phyloP scores from a whole-genome alignment of 306 rosid genomes.

The Coriaria nepalensis region DNA sequence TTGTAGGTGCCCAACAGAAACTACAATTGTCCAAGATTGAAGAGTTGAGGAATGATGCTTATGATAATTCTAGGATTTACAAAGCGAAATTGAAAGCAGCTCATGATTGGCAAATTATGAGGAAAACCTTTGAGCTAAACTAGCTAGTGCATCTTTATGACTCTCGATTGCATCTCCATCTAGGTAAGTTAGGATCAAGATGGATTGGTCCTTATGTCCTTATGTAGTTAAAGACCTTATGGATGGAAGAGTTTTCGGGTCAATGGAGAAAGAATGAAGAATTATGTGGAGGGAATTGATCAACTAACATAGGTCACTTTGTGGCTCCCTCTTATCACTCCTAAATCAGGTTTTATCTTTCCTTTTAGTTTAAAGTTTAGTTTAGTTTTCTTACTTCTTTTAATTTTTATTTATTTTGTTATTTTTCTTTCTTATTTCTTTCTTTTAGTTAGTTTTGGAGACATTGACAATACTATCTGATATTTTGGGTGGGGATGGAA shows the following conservation, averaged over 20 bases:
- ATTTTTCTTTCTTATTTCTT: too few species aligned
- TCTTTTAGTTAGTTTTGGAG: background rate
- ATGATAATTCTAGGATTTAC: too few species aligned
- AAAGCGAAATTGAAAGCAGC: background rate
- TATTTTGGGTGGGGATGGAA: too few species aligned
- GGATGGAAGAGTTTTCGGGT: background rate
- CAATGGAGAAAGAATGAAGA: background rate
- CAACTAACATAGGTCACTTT: background rate
- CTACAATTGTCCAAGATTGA: too few species aligned
- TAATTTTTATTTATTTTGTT: too few species aligned
- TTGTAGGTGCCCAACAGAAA: too few species aligned
- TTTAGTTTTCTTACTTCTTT: background rate
- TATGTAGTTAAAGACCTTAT: background rate
- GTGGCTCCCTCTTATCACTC: background rate
- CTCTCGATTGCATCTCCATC: conserved; percentile 2
- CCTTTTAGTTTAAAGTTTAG: too few species aligned
- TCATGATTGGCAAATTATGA: background rate
- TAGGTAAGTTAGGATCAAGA: conserved; percentile 1
- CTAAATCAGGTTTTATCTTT: background rate
- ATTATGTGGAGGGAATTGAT: too few species aligned
- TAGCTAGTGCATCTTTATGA: background rate
- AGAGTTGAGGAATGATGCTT: too few species aligned
- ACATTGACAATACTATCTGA: too few species aligned
- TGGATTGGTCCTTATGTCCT: conserved; percentile 1
- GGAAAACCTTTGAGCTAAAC: background rate